Evolutionary conservation across 768 basidiomycete species (phyloP).

Genomic region (Rhodocollybia butyracea): DNA sequence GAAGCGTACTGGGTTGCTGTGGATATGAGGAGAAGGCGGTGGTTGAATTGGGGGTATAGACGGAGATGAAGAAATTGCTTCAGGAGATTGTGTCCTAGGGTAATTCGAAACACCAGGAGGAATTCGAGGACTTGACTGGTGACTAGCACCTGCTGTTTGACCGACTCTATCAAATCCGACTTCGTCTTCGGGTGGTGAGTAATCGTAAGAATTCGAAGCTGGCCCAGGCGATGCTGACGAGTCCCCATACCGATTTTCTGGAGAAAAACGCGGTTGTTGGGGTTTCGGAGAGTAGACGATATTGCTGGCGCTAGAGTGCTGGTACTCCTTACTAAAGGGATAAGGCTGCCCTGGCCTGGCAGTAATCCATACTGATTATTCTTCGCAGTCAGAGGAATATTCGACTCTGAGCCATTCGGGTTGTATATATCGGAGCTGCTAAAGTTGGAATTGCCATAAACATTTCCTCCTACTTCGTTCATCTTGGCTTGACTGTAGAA

Average conservation of each 20-base stretch:
- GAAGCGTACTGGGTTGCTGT: background rate
- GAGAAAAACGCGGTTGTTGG: background rate
- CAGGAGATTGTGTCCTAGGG: constrained; percentile 1
- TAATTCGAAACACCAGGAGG: constrained; percentile 2
- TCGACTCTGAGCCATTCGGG: constrained; percentile 31
- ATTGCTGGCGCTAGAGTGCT: background rate
- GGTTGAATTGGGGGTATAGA: background rate
- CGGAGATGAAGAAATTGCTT: background rate
- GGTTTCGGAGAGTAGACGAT: constrained; percentile 8
- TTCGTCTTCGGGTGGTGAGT: constrained; percentile 7
- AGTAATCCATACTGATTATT: background rate
- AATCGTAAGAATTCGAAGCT: background rate
- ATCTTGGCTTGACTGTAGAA: constrained; percentile 52
- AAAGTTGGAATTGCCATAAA: constrained; percentile 5
- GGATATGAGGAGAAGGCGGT: background rate
- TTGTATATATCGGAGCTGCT: constrained; percentile 18
- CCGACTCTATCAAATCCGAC: constrained; percentile 10
- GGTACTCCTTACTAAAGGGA: constrained; percentile 8
- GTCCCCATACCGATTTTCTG: background rate
- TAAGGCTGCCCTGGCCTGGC: background rate
- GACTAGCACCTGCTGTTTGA: background rate
- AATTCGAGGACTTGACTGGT: background rate
- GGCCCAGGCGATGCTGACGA: background rate
- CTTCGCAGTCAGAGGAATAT: constrained; percentile 27
- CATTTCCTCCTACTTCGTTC: constrained; percentile 24